phyloP scores from a whole-genome alignment of 1,284 basidiomycete genomes.

The Malassezia dermatis region DNA sequence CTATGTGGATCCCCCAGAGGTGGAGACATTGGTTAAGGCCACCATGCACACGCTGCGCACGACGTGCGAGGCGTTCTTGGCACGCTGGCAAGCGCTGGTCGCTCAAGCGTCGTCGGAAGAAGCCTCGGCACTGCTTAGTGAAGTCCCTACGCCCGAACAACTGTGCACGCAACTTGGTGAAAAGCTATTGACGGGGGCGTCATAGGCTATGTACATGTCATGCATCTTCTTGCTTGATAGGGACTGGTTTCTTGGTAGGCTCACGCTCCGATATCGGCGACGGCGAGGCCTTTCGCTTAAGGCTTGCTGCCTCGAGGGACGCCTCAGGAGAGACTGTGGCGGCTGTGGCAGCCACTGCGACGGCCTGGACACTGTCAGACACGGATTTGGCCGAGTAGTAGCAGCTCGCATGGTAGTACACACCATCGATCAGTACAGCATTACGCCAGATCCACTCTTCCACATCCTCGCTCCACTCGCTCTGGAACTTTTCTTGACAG shows the following conservation, averaged over 20 bases:
- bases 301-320: background rate
- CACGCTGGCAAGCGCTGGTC: background rate
- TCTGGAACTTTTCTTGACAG: conserved; percentile 86
- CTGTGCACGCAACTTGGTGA: background rate
- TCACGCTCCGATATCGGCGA: background rate
- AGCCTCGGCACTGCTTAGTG: background rate
- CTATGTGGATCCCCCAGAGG: background rate
- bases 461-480: conserved; percentile 87
- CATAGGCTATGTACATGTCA: conserved; percentile 8
- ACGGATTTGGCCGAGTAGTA: conserved; percentile 42
- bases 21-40: background rate
- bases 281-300: conserved; percentile 5
- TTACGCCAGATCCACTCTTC: conserved; percentile 99
- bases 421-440: conserved; percentile 67
- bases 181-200: background rate
- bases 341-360: background rate
- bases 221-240: background rate
- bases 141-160: background rate
- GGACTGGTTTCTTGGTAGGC: background rate
- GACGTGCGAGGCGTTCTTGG: background rate
- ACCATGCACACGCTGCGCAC: background rate
- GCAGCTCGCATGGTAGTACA: conserved; percentile 42
- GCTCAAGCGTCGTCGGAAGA: background rate
- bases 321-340: background rate
- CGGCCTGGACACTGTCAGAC: conserved; percentile 24